Evolutionary conservation across 2,329 filamentous ascomycete species (phyloP).

Genomic region (Cordyceps farinosa): DNA sequence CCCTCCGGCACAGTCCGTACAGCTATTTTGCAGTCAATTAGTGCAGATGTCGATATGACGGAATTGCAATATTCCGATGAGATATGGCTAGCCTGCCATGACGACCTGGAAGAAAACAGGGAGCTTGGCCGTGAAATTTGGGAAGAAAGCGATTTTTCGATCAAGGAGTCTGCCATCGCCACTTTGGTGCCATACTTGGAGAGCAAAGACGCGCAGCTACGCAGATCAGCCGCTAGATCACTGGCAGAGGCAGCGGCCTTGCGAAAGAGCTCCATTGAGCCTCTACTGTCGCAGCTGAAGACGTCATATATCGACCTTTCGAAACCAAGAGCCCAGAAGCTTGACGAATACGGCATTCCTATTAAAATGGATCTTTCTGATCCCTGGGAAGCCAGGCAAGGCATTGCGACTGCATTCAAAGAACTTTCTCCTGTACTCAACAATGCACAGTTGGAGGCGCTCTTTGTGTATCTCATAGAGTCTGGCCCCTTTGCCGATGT

Average conservation of each 20-base stretch:
- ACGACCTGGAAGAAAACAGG: conserved; percentile 82
- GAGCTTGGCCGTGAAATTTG: conserved; percentile 85
- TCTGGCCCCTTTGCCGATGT: conserved; percentile 83
- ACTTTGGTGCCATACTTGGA: conserved; percentile 75
- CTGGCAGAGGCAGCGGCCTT: conserved; percentile 69
- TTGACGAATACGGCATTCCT: conserved; percentile 93
- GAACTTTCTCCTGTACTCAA: conserved; percentile 71
- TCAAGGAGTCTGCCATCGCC: conserved; percentile 61
- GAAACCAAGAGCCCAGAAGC: conserved; percentile 76
- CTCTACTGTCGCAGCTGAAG: conserved; percentile 63
- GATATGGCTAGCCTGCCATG: conserved; percentile 90
- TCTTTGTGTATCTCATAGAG: conserved; percentile 83
- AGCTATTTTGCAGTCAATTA: conserved; percentile 83
- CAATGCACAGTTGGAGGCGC: conserved; percentile 65
- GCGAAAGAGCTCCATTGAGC: conserved; percentile 56
- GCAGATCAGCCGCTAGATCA: conserved; percentile 77
- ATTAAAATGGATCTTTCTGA: conserved; percentile 83
- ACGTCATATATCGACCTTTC: conserved; percentile 72
- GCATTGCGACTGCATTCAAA: conserved; percentile 82
- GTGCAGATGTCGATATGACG: conserved; percentile 85
- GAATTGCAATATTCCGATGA: conserved; percentile 83
- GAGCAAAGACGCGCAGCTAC: conserved; percentile 74
- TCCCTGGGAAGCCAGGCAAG: conserved; percentile 87
- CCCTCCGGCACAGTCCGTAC: conserved; percentile 76
- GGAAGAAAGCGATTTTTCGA: conserved; percentile 83